Conservation (phyloP, 768 basidiomycete genomes). For the Suillus decipiens region DNA sequence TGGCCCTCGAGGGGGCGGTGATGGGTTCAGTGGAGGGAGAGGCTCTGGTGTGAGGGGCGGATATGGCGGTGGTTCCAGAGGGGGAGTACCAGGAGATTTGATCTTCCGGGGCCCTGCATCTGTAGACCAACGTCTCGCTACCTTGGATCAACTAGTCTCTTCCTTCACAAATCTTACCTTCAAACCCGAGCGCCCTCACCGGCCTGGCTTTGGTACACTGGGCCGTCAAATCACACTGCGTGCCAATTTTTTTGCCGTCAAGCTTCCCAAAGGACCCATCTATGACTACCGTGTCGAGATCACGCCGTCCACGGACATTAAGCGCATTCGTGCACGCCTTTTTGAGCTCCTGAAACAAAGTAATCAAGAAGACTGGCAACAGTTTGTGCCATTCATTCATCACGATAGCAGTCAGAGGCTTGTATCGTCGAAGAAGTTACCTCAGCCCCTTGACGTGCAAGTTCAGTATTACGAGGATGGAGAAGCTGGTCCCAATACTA, state of each 20-base stretch:
- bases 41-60: conserved; percentile 21
- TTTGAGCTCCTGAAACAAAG: conserved; percentile 45
- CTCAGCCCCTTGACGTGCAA: conserved; percentile 35
- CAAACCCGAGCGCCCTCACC: conserved; percentile 41
- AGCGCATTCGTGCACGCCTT: conserved; percentile 41
- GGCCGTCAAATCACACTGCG: conserved; percentile 45
- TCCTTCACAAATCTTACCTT: conserved; percentile 32
- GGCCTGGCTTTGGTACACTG: conserved; percentile 46
- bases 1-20: conserved; percentile 4
- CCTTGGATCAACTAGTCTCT: conserved; percentile 28
- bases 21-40: conserved; percentile 19
- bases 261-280: conserved; percentile 40
- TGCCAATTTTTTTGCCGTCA: conserved; percentile 51
- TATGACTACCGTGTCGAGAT: conserved; percentile 48
- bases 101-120: conserved; percentile 33
- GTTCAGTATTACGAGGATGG: conserved; percentile 44
- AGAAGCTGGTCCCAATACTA: conserved; percentile 31
- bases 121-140: conserved; percentile 36
- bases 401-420: conserved; percentile 47
- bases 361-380: conserved; percentile 36
- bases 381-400: conserved; percentile 32
- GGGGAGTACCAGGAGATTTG: conserved; percentile 26
- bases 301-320: conserved; percentile 36
- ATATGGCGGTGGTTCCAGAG: conserved; percentile 29
- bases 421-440: conserved; percentile 40